These are phyloP conservation scores for Rhynchospora breviuscula DNA, from an alignment of 176 grass and related monocot species.

Conservation along the genomic window DNA sequence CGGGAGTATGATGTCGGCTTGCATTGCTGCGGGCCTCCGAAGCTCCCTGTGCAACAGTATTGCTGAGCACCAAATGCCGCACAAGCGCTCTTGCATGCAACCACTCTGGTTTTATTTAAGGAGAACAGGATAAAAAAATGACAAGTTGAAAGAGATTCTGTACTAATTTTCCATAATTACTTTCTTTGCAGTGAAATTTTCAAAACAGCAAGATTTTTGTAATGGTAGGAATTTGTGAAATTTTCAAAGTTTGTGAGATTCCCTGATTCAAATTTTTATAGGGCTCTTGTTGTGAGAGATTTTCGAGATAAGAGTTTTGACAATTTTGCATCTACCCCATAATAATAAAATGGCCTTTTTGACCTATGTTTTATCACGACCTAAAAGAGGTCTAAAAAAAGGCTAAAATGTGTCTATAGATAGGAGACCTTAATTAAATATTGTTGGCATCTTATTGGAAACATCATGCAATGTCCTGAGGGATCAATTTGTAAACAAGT, in stretches of 20 bases:
- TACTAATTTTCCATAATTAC: background rate
- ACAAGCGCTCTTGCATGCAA: constrained; percentile 80
- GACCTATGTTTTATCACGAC: background rate
- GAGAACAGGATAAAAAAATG: background rate
- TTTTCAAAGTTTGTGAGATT: background rate
- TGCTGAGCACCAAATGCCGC: constrained; percentile 55
- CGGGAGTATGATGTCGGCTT: constrained; percentile 82
- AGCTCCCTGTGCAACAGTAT: constrained; percentile 91
- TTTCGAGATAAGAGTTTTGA: background rate
- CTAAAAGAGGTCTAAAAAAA: background rate
- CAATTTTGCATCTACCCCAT: background rate
- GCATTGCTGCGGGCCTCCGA: constrained; percentile 66
- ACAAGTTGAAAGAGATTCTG: background rate
- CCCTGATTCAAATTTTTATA: background rate
- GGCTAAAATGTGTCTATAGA: too few relatives aligned
- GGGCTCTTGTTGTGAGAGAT: background rate
- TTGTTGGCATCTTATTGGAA: background rate
- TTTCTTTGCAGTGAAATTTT: background rate
- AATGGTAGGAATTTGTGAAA: background rate
- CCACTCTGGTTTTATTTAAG: constrained; percentile 30
- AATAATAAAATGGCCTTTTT: background rate
- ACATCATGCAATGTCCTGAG: background rate
- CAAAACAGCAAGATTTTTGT: background rate
- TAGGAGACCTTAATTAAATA: background rate
- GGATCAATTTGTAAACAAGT: background rate